phyloP scores from a whole-genome alignment of 371 early-diverging fungal genomes.

The Haplosporangium sp. region DNA sequence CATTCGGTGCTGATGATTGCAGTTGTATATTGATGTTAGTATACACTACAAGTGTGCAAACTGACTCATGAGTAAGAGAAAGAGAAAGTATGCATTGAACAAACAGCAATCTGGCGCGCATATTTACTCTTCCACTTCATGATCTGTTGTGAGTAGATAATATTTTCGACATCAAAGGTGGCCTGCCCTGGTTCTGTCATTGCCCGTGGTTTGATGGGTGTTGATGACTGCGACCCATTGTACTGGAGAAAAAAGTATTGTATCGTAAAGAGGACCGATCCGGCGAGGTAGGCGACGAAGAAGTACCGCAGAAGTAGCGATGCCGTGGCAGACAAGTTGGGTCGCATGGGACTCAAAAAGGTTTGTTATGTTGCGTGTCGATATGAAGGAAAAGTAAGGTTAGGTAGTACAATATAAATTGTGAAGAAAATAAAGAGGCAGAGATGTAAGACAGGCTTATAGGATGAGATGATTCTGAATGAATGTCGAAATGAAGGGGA shows the following conservation, averaged over 20 bases:
- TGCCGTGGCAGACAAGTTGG: neutral
- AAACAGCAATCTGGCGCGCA: neutral
- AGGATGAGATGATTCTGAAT: too few species aligned
- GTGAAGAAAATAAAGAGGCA: too few species aligned
- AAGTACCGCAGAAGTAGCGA: neutral
- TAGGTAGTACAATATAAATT: too few species aligned
- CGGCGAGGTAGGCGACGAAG: slow-evolving; percentile 1
- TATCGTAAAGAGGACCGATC: slow-evolving; percentile 40
- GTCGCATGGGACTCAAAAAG: neutral
- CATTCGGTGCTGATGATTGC: neutral
- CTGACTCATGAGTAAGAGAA: too few species aligned
- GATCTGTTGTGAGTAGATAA: slow-evolving; percentile 26
- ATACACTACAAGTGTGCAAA: too few species aligned
- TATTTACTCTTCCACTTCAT: slow-evolving; percentile 42
- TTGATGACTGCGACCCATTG: slow-evolving; percentile 8
- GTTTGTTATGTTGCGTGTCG: too few species aligned
- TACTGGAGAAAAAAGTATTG: slow-evolving; percentile 12
- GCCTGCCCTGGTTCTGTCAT: slow-evolving; percentile 40
- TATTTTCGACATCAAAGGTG: slow-evolving; percentile 36
- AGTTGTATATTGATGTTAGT: too few species aligned
- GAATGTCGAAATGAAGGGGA: too few species aligned
- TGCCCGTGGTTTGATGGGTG: slow-evolving; percentile 3
- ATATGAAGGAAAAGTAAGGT: too few species aligned
- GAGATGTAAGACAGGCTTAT: too few species aligned
- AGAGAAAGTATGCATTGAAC: neutral